Evolutionary conservation across 164 flowering plant genomes (phyloP).

Genomic region (Cinnamomum chago): DNA sequence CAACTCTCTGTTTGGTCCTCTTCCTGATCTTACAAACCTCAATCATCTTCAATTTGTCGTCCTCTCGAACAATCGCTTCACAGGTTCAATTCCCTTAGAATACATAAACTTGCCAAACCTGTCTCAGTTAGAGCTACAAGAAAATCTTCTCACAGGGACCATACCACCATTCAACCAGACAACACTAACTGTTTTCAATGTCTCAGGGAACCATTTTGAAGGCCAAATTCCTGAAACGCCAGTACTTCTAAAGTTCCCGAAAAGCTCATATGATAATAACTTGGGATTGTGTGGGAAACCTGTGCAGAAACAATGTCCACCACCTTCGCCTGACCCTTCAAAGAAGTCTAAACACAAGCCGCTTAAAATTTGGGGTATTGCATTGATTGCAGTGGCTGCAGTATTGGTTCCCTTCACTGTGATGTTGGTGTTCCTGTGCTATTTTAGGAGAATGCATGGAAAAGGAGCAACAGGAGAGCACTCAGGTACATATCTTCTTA

Average conservation of each 20-base stretch:
- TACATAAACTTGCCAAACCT: background rate
- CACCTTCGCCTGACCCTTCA: constrained; percentile 15
- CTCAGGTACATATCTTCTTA: constrained; percentile 17
- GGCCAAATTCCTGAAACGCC: constrained; percentile 14
- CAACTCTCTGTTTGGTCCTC: constrained; percentile 13
- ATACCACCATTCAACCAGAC: constrained; percentile 16
- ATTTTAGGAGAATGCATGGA: constrained; percentile 14
- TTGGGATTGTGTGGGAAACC: constrained; percentile 46
- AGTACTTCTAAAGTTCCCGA: constrained; percentile 35
- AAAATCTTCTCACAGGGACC: constrained; percentile 7
- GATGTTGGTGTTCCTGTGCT: constrained; percentile 28
- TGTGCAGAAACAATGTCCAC: constrained; percentile 28
- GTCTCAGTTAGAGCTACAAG: constrained; percentile 6
- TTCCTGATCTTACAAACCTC: constrained; percentile 1
- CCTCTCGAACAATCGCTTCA: constrained; percentile 10
- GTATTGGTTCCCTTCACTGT: constrained; percentile 26
- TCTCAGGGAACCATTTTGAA: constrained; percentile 10
- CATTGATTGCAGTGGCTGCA: constrained; percentile 38
- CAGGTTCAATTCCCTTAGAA: constrained; percentile 10
- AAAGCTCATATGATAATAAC: constrained; percentile 39
- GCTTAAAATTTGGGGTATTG: constrained; percentile 28
- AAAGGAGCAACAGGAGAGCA: constrained; percentile 6
- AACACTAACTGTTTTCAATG: constrained; percentile 9
- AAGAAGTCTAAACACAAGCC: constrained; percentile 1
- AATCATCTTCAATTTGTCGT: background rate